Evolutionary conservation across 257 asterid genomes (phyloP).

Genomic region (Orobanche coerulescens): DNA sequence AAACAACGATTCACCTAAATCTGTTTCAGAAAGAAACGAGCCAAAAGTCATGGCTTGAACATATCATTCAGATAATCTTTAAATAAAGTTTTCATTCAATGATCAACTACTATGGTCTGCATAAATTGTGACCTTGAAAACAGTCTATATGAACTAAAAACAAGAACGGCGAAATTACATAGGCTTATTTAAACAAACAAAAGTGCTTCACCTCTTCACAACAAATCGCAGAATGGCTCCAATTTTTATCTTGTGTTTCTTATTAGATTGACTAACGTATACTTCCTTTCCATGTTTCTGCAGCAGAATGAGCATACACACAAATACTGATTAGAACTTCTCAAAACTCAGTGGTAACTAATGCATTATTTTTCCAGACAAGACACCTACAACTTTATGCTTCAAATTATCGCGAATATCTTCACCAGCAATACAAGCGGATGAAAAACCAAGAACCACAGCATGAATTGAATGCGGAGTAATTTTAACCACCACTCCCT

Average conservation of each 20-base stretch:
- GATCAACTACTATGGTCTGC: not conserved
- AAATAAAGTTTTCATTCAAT: not conserved
- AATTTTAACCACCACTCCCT: slow-evolving; percentile 73
- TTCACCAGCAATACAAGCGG: slow-evolving; percentile 49
- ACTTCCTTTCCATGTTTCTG: slow-evolving; percentile 57
- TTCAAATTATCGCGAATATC: slow-evolving; percentile 61
- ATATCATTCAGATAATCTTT: not conserved
- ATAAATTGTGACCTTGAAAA: not conserved
- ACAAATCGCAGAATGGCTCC: slow-evolving; percentile 60
- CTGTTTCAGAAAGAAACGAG: not conserved
- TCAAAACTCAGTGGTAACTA: not conserved
- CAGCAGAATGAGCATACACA: slow-evolving; percentile 19
- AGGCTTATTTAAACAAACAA: not conserved
- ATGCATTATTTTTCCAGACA: slow-evolving; percentile 10
- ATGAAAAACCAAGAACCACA: slow-evolving; percentile 72
- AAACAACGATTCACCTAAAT: not conserved
- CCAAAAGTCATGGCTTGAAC: not conserved
- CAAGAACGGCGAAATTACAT: not conserved
- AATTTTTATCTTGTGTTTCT: slow-evolving; percentile 55
- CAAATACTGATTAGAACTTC: not conserved
- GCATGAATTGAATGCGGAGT: slow-evolving; percentile 50
- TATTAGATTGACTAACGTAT: slow-evolving; percentile 43
- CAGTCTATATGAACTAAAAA: not conserved
- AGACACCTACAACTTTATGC: slow-evolving; percentile 46
- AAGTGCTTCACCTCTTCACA: slow-evolving; percentile 49